A percentile compares a stretch with the other conserved stretches of the same genome.
These are phyloP conservation scores for Fusarium cyanostomum DNA, from an alignment of 2,329 filamentous ascomycete species.

Conservation along the genomic window DNA sequence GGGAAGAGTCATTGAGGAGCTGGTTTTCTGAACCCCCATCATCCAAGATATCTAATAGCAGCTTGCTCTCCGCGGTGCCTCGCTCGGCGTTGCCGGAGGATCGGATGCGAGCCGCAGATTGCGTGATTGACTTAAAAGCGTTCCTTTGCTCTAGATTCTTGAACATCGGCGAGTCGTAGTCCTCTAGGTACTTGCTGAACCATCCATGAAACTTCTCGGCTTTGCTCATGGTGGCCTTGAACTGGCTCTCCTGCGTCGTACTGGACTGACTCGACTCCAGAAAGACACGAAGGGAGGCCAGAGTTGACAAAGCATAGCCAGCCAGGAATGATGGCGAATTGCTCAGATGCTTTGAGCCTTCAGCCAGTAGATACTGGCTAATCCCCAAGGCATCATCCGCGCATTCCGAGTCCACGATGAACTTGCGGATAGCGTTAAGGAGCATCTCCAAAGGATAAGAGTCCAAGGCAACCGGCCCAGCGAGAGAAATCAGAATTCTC, in stretches of 20 bases:
- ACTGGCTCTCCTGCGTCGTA: conserved; percentile 86
- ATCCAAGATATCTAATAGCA: conserved; percentile 81
- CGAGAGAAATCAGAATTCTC: conserved; percentile 80
- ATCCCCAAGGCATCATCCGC: conserved; percentile 91
- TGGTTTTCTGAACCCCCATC: conserved; percentile 71
- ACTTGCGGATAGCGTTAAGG: conserved; percentile 79
- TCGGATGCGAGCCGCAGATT: conserved; percentile 73
- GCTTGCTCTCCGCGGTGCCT: conserved; percentile 77
- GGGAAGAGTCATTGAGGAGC: conserved; percentile 75
- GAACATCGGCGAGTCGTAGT: conserved; percentile 66
- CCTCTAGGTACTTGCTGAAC: conserved; percentile 75
- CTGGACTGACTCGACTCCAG: conserved; percentile 78
- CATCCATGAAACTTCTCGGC: conserved; percentile 80
- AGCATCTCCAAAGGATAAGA: conserved; percentile 93
- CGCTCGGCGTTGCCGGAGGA: conserved; percentile 74
- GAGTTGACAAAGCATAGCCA: conserved; percentile 79
- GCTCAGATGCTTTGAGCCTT: conserved; percentile 71
- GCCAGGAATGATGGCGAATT: conserved; percentile 78
- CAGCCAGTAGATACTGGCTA: conserved; percentile 81
- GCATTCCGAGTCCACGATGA: conserved; percentile 84
- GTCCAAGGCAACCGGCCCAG: conserved; percentile 74
- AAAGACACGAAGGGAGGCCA: conserved; percentile 82
- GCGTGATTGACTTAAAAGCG: conserved; percentile 73
- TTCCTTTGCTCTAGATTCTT: conserved; percentile 58
- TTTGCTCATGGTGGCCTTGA: conserved; percentile 78